These are phyloP conservation scores for Sclerotinia sclerotiorum DNA, from an alignment of 2,329 filamentous ascomycete species.

Conservation along the genomic window DNA sequence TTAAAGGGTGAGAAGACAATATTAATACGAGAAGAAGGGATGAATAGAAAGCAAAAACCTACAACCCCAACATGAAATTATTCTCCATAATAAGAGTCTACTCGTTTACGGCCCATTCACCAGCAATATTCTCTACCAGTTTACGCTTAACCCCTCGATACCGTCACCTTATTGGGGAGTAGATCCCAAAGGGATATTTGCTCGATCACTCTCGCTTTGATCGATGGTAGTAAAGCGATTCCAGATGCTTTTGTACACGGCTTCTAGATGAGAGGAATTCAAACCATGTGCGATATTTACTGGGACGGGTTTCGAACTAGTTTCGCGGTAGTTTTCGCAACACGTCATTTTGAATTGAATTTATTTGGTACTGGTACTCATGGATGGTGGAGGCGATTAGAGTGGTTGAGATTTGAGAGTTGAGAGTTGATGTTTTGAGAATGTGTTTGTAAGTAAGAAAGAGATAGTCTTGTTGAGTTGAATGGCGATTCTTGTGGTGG, in stretches of 20 bases:
- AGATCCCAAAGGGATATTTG: background rate
- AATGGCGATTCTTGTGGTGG: background rate
- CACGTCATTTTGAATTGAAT: background rate
- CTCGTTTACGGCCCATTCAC: background rate
- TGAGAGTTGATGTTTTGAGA: background rate
- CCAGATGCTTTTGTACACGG: background rate
- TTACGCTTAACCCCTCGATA: slow-evolving; percentile 3
- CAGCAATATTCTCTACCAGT: background rate
- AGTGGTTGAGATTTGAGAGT: background rate
- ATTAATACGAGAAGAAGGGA: background rate
- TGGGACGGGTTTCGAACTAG: background rate
- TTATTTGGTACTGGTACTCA: background rate
- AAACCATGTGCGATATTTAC: background rate
- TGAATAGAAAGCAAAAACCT: background rate
- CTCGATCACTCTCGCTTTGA: background rate
- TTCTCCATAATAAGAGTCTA: background rate
- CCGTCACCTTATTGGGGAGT: background rate
- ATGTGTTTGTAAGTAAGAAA: background rate
- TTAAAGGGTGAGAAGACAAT: background rate
- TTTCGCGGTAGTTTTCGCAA: background rate
- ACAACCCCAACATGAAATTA: background rate
- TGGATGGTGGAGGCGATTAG: background rate
- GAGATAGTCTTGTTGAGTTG: background rate
- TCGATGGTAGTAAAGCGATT: background rate
- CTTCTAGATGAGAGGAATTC: background rate